Evolutionary conservation across 2,329 filamentous ascomycete species (phyloP).

Genomic region (Alternaria panax): DNA sequence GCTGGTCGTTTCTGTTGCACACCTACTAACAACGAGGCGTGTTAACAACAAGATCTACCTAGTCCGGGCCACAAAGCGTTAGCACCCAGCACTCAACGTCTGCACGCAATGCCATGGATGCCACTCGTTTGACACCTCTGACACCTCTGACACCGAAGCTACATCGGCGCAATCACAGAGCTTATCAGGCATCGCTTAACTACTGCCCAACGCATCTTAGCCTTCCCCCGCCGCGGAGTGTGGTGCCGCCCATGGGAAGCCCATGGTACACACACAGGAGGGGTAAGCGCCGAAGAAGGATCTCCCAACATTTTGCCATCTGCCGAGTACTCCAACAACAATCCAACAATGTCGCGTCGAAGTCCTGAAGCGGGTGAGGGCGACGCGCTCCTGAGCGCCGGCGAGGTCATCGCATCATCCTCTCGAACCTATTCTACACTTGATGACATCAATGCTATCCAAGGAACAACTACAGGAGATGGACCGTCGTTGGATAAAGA

Average conservation of each 20-base stretch:
- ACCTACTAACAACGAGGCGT: neutral
- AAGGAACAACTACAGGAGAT: neutral
- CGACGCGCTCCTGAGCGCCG: conserved; percentile 12
- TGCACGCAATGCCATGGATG: conserved; percentile 13
- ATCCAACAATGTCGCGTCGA: conserved; percentile 8
- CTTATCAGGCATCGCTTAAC: conserved; percentile 19
- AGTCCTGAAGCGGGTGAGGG: conserved; percentile 3
- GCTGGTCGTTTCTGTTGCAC: neutral
- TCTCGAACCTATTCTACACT: conserved; percentile 18
- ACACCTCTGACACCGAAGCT: conserved; percentile 8
- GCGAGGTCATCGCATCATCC: conserved; percentile 7
- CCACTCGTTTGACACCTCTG: conserved; percentile 5
- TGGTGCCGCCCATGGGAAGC: conserved; percentile 2
- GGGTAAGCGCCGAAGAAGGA: conserved; percentile 3
- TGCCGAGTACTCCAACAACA: neutral
- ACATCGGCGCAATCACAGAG: conserved; percentile 9
- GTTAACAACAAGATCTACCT: conserved; percentile 13
- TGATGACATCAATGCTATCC: neutral
- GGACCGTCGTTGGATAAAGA: neutral
- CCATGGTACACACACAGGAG: conserved; percentile 12
- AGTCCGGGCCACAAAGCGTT: conserved; percentile 7
- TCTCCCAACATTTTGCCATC: neutral
- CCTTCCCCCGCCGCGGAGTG: conserved; percentile 3
- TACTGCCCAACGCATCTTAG: conserved; percentile 13
- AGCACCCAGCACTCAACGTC: conserved; percentile 12